These are phyloP conservation scores for Sclerotinia spermophila DNA, from an alignment of 2,329 filamentous ascomycete species.

Conservation along the genomic window DNA sequence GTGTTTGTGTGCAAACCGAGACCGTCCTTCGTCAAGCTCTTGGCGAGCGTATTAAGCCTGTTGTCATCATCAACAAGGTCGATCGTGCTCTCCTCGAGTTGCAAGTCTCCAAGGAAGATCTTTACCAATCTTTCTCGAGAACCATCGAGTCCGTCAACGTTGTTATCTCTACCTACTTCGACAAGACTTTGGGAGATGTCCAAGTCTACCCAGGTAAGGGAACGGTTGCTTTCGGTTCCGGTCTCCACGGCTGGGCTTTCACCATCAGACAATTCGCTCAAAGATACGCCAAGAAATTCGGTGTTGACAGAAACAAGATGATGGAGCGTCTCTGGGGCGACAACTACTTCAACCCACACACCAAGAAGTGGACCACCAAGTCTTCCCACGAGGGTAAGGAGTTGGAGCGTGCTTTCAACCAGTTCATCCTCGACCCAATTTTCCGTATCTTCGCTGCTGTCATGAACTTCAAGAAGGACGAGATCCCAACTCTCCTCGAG, in stretches of 20 bases:
- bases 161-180: constrained; percentile 98
- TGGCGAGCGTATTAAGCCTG: constrained; percentile 99
- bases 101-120: constrained; percentile 96
- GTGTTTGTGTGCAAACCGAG: constrained; percentile 99
- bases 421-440: constrained; percentile 99
- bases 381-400: constrained; percentile 77
- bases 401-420: constrained; percentile 98
- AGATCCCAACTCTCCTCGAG: constrained; percentile 74
- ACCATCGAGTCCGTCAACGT: constrained; percentile 99
- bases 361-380: constrained; percentile 99
- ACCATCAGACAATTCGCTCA: constrained; percentile 96
- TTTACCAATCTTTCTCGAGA: constrained; percentile 99
- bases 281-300: constrained; percentile 99
- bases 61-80: constrained; percentile 99
- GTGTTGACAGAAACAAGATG: constrained; percentile 99
- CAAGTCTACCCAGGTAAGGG: constrained; percentile 98
- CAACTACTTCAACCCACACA: constrained; percentile 99
- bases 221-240: constrained; percentile 98
- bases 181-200: constrained; percentile 94
- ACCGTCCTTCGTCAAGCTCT: constrained; percentile 98
- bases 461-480: constrained; percentile 99
- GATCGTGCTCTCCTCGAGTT: constrained; percentile 99
- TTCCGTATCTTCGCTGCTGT: constrained; percentile 97
- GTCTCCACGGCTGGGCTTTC: constrained; percentile 99
- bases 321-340: constrained; percentile 99